phyloP scores from a whole-genome alignment of 495 filamentous ascomycete genomes.

The Amphirosellinia nigrospora region DNA sequence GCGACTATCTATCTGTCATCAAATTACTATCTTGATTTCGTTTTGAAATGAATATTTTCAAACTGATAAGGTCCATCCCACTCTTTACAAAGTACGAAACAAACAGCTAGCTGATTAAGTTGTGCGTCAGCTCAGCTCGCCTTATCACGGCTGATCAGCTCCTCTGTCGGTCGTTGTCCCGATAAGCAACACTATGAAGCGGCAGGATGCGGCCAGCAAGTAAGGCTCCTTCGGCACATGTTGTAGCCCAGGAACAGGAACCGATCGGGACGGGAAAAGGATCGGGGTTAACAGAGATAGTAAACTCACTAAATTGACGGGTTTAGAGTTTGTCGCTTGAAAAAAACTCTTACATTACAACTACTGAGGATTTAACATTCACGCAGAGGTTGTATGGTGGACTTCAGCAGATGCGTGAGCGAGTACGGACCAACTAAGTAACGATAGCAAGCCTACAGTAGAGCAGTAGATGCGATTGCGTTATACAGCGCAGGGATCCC shows the following conservation, averaged over 20 bases:
- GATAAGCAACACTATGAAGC: constrained; percentile 18
- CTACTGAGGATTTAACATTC: not conserved
- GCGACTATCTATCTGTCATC: not conserved
- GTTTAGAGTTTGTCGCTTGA: not conserved
- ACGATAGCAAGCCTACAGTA: not conserved
- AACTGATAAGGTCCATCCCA: not conserved
- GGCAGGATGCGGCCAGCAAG: constrained; percentile 22
- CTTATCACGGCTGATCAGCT: constrained; percentile 22
- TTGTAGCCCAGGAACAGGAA: not conserved
- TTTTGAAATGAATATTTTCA: not conserved
- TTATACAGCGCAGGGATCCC: constrained; percentile 15
- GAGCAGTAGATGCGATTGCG: not conserved
- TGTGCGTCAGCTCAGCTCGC: not conserved
- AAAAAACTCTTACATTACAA: not conserved
- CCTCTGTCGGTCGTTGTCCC: not conserved
- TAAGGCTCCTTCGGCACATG: constrained; percentile 16
- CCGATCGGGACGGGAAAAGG: not conserved
- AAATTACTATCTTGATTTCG: not conserved
- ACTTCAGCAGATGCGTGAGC: not conserved
- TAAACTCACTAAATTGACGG: not conserved
- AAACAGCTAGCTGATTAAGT: not conserved
- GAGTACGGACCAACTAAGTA: no score
- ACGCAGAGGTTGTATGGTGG: not conserved
- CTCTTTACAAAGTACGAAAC: not conserved
- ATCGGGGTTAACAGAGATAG: not conserved